A percentile compares a stretch with the other conserved stretches of the same genome.
These are phyloP conservation scores for Cryphonectria nitschkei DNA, from an alignment of 2,329 filamentous ascomycete species.

Conservation along the genomic window DNA sequence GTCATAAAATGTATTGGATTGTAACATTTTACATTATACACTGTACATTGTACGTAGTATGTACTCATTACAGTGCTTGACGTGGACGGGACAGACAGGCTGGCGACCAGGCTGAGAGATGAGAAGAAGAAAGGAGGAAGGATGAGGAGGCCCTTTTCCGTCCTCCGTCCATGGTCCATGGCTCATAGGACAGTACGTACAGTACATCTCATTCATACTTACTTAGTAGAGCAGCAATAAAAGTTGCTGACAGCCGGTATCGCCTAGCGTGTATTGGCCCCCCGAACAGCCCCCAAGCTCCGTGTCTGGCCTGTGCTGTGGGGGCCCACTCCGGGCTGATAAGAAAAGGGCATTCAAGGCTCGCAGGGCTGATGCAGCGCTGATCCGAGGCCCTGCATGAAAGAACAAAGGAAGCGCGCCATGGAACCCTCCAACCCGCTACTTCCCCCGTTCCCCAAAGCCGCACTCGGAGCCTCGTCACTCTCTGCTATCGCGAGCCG, in stretches of 20 bases:
- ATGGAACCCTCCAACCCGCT: neutral
- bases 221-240: neutral
- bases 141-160: too few relatives aligned
- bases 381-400: conserved; percentile 4
- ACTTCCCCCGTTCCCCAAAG: neutral
- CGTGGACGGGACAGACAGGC: too few relatives aligned
- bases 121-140: too few relatives aligned
- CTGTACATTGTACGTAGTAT: too few relatives aligned
- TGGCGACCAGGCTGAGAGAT: too few relatives aligned
- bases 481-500: too few relatives aligned
- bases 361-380: neutral
- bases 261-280: neutral
- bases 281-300: neutral
- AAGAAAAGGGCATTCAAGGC: neutral
- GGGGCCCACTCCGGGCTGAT: neutral
- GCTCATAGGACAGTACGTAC: too few relatives aligned
- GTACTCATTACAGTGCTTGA: too few relatives aligned
- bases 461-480: neutral
- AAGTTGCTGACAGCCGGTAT: neutral
- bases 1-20: too few relatives aligned
- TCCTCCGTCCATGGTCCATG: too few relatives aligned
- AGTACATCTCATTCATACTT: too few relatives aligned
- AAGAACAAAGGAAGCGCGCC: neutral
- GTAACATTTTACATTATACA: too few relatives aligned
- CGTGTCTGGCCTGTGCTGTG: neutral